phyloP scores from a whole-genome alignment of 305 asterid genomes.

The Solanum aculeatissimum region DNA sequence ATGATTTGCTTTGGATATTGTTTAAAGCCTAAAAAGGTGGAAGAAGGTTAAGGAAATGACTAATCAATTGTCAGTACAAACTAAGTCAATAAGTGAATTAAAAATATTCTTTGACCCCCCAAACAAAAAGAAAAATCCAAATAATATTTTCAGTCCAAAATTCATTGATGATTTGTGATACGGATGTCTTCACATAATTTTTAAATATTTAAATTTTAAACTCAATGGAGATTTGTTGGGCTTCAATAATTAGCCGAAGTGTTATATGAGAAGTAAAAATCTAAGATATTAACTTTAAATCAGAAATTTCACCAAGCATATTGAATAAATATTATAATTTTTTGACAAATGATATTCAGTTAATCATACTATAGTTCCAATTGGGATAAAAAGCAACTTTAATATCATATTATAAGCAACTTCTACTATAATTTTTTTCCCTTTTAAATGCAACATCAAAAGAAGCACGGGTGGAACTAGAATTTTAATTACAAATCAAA shows the following conservation, averaged over 20 bases:
- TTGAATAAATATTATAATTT: neutral
- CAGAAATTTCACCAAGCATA: neutral
- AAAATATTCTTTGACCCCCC: neutral
- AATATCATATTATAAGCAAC: neutral
- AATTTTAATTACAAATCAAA: neutral
- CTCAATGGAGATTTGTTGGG: neutral
- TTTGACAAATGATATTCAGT: neutral
- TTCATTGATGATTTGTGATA: neutral
- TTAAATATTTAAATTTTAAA: neutral
- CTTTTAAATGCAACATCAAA: neutral
- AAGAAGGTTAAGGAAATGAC: neutral
- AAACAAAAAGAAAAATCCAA: neutral
- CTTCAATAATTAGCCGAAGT: neutral
- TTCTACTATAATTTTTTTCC: neutral
- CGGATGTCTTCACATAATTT: neutral
- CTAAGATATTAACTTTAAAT: neutral
- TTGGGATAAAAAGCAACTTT: neutral
- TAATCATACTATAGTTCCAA: neutral
- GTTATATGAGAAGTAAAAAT: neutral
- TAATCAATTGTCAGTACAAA: neutral
- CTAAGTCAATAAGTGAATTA: neutral
- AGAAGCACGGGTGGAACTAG: neutral
- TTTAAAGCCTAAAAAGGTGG: neutral
- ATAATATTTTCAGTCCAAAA: neutral
- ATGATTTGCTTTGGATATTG: neutral